Evolutionary conservation across 441 rosid genomes (phyloP), one percentile per base, ranked within the genome.

Genomic region (Dalechampia spathulata): DNA sequence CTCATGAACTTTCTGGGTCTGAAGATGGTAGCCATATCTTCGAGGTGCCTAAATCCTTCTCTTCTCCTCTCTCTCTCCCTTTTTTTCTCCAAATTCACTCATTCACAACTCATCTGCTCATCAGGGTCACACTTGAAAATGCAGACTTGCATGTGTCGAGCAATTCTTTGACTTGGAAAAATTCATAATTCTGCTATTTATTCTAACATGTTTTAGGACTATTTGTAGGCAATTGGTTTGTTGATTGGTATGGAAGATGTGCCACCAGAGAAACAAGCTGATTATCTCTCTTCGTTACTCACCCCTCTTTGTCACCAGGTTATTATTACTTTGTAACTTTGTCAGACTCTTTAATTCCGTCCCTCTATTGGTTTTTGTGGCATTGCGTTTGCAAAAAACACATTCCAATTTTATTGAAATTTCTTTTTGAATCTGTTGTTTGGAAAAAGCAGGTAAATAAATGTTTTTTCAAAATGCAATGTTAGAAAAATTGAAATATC

Each of bases 291-390:
- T 59, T 82, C 87, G 39, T 73, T 92, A 76, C 87, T 92, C 46
- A 77, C 79, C 55, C 94, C 97, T 66, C 92, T 92, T 55, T 89
- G 92, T 72, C 92, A 62, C 60, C 97, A 92, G 99, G 99, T 92
- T 60, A 56, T 21, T 1, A 17, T 60, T 61, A 39, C 11, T 53
- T 59, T 66, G 49, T 19, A 44, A 50, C 50, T 44, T 55, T 30
- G n/a, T 48, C 17, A 38, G 26, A 32, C 6, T 34, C 11, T 44
- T 6, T 40, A 11, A 21, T 14, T 46, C 34, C 7, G 7, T 0
- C 4, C 15, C 14, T 30, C 15, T 15, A 15, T n/a, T n/a, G n/a
- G n/a, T n/a, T n/a, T n/a, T n/a, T n/a, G n/a, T n/a, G n/a, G n/a
- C n/a, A n/a, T n/a, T n/a, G n/a, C n/a, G n/a, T n/a, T n/a, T n/a